Conservation (phyloP, 2,329 filamentous ascomycete genomes). For the Biscogniauxia mediterranea region DNA sequence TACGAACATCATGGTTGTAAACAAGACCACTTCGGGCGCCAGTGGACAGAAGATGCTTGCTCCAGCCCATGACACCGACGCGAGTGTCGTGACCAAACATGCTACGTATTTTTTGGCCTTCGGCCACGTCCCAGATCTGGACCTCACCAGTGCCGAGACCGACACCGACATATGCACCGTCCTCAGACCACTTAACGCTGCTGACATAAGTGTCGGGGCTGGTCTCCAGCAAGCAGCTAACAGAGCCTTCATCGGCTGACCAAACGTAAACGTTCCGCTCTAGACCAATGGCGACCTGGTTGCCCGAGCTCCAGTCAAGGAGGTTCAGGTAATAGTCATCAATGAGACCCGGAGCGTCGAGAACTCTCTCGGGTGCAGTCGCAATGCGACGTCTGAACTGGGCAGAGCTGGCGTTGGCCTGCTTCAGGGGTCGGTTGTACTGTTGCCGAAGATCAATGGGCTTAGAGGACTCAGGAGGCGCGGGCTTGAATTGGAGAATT, state of each 20-base stretch:
- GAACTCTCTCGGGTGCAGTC: conserved; percentile 90
- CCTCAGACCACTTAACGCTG: conserved; percentile 98
- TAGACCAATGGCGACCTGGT: conserved; percentile 96
- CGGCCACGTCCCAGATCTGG: conserved; percentile 98
- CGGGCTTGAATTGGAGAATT: conserved; percentile 97
- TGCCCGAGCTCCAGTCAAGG: conserved; percentile 95
- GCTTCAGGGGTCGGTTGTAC: conserved; percentile 94
- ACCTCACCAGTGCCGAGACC: conserved; percentile 94
- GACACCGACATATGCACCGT: conserved; percentile 94
- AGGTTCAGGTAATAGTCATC: conserved; percentile 99
- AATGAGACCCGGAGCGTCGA: conserved; percentile 92
- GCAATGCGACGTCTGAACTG: conserved; percentile 90
- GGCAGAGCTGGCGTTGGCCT: conserved; percentile 68
- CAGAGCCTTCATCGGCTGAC: conserved; percentile 91
- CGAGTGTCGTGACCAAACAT: conserved; percentile 98
- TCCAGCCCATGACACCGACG: conserved; percentile 98
- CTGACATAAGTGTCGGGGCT: conserved; percentile 90
- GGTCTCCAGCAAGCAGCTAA: conserved; percentile 86
- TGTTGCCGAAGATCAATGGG: conserved; percentile 96
- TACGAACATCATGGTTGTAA: conserved; percentile 97
- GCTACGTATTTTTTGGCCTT: conserved; percentile 91
- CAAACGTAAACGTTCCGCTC: conserved; percentile 98
- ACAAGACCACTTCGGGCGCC: conserved; percentile 92
- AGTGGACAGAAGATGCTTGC: conserved; percentile 95
- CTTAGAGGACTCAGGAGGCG: conserved; percentile 96